Percentiles rank a stretch among this genome's conserved stretches.
phyloP scores from a whole-genome alignment of 1,284 basidiomycete species.

The Melanopsichium pennsylvanicum region DNA sequence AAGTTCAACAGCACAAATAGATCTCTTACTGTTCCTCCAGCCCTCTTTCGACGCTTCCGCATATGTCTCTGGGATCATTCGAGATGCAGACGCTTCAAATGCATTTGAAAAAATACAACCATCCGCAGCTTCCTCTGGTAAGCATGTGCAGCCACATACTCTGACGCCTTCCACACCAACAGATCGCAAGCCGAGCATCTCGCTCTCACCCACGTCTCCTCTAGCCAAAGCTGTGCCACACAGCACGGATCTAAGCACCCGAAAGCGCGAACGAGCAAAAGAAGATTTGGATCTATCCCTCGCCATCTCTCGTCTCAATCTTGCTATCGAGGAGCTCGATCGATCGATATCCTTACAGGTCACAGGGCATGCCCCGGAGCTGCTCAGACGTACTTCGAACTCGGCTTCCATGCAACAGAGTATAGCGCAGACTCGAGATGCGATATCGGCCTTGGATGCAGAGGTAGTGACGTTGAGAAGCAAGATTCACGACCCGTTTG shows the following conservation, averaged over 20 bases:
- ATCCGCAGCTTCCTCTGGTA: background rate
- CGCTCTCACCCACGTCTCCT: slow-evolving; percentile 2
- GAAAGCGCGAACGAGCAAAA: slow-evolving; percentile 17
- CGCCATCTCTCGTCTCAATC: slow-evolving; percentile 43
- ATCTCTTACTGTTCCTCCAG: slow-evolving; percentile 34
- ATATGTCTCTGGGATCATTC: slow-evolving; percentile 15
- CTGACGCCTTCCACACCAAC: background rate
- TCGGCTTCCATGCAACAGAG: slow-evolving; percentile 14
- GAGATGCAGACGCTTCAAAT: slow-evolving; percentile 2
- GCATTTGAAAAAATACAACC: background rate
- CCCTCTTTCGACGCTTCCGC: slow-evolving; percentile 26
- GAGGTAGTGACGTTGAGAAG: slow-evolving; percentile 10
- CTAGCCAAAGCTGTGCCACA: background rate
- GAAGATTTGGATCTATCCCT: slow-evolving; percentile 44
- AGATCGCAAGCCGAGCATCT: slow-evolving; percentile 3
- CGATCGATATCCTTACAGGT: slow-evolving; percentile 31
- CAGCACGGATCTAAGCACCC: background rate
- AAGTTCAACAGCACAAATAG: too few relatives aligned
- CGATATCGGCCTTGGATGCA: slow-evolving; percentile 12
- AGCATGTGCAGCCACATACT: background rate
- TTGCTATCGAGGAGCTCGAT: slow-evolving; percentile 47
- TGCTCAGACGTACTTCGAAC: slow-evolving; percentile 13
- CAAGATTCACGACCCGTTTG: slow-evolving; percentile 29
- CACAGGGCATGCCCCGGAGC: slow-evolving; percentile 16
- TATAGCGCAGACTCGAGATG: slow-evolving; percentile 3